Base-by-base conservation (phyloP, 176 grass and related monocot species). In the Aegilops tauschii region DNA sequence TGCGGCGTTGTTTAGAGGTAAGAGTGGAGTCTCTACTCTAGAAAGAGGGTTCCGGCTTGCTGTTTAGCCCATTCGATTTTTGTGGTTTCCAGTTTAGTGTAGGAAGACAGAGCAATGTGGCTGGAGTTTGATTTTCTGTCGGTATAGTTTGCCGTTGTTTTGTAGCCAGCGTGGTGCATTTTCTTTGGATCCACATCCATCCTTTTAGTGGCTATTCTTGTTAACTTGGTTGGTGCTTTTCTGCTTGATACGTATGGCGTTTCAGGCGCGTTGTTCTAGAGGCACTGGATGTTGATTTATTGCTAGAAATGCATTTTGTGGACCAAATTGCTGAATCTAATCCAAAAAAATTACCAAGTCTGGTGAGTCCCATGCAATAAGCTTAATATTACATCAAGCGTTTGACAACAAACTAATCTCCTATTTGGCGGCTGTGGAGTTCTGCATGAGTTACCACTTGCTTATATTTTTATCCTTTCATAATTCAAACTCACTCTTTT, bases 251-350 rank as follows among this genome's bases (percentile, higher is more conserved):
- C 94, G 89, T 96, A 56, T 98, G 97, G 97, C 94, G 94, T 88
- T 98, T 96, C 82, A 93, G 97, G 85, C 92, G 97, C 35, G 88
- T 98, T 90, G 86, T 98, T 80, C 88, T 98, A 72, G 96, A 93
- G 79, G 82, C 92, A 82, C 10, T 98, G 77, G 90, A 83, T 80
- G 87, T 54, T 73, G 85, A 98, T 84, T 90, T 98, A 39, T 34
- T 82, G 45, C 82, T 91, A 80, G 96, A 98, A 86, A 92, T 84
- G 69, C 28, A 85, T 63, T 98, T 98, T 82, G 86, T 98, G 7
- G 85, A 96, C 77, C 35, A 54, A 62, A 92, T 94, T 58, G 84
- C 96, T 59, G 74, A 88, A 75, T 32, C 17, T 74, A 91, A 98
- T 85, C 21, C 87, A 23, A 98, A 98, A 25, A 87, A 98, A 98